Evolutionary conservation across 2,329 filamentous ascomycete species (phyloP), one percentile per base, ranked within the genome.

Genomic region (Amauroascus niger): DNA sequence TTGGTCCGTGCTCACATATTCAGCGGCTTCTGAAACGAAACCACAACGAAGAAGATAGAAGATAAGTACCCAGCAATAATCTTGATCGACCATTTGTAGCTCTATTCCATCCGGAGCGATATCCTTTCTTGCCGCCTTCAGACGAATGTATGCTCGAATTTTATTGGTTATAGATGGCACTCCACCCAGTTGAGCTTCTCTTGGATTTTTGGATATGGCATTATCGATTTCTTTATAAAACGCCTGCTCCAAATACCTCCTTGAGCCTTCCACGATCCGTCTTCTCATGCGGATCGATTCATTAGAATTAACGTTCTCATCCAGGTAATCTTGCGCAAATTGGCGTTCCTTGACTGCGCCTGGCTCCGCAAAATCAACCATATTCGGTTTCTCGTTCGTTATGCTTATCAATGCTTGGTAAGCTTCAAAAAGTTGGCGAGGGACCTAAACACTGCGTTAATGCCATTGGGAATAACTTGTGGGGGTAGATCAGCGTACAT

Each of bases 61-160:
- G 43, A 98, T 83, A 48, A 96, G 79, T 41, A 90, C 89, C 93
- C 93, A 98, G 59, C 90, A 86, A 64, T 86, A 93, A 66, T 95
- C 90, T 49, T 86, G 82, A 40, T 83, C 82, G 46, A 90, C 79
- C 67, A 83, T 81, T 68, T 95, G 88, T 45, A 96, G 76, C 59
- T 91, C 83, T 3, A 84, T 81, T 57, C 85, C 87, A 65, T 95
- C 87, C 1, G 85, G 82, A 1, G 86, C 87, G 41, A 97, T 79
- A 64, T 95, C 88, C 69, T 90, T 95, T 55, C 88, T 82, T 1
- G 81, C 79, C 40, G 84, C 80, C 57, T 87, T 83, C 55, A 96
- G 78, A 47, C 90, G 83, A 61, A 98, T 88, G 65, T 91, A 98
- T 6, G 88, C 93, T 64, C 88, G 88, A 64, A 96, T 85, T 72